Evolutionary conservation across 495 filamentous ascomycete genomes (phyloP), one percentile per base, ranked within the genome.

Genomic region (Pyrenula massariospora): DNA sequence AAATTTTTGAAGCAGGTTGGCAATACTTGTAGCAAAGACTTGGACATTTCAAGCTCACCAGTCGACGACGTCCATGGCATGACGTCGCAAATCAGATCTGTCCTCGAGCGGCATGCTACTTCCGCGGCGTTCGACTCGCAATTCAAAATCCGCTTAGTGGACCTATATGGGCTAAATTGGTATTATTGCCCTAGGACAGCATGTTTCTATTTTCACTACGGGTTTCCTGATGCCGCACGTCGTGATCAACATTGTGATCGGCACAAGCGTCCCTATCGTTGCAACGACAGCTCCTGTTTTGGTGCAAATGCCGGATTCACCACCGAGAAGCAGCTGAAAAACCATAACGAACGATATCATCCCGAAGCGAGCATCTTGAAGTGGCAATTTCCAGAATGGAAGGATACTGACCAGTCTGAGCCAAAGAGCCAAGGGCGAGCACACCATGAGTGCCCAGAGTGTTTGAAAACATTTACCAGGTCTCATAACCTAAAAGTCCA

Each of bases 131-230:
- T 24, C 20, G 50, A 52, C 50, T 20, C n/a, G 19, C 10, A 8
- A 8, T 20, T 10, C 50, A 20, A 24, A 52, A 5, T 10, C 8
- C n/a, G n/a, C 19, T 10, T 52, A 19, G 19, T 20, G 10, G 50
- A 22, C 55, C 19, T 52, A 10, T 73, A 76, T 57, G 72, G 72
- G 1, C 36, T 50, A 15, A 58, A 64, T 12, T 58, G 64, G 21
- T 72, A 65, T 61, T 75, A 76, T 58, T 77, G 74, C 60, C 58
- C 65, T 10, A 67, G 65, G 24, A 55, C 71, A 2, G 63, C 59
- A 21, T 77, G 74, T 59, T 62, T 59, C 53, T 71, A 65, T 59
- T 77, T 77, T 56, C 60, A 72, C 54, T 63, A 72, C 57, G 74
- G 74, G 1, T 75, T 74, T 58, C 59, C 62, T 0, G 60, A 58